Conservation (phyloP, 1,139 yeast genomes). For the Blastobotrys serpentis region DNA sequence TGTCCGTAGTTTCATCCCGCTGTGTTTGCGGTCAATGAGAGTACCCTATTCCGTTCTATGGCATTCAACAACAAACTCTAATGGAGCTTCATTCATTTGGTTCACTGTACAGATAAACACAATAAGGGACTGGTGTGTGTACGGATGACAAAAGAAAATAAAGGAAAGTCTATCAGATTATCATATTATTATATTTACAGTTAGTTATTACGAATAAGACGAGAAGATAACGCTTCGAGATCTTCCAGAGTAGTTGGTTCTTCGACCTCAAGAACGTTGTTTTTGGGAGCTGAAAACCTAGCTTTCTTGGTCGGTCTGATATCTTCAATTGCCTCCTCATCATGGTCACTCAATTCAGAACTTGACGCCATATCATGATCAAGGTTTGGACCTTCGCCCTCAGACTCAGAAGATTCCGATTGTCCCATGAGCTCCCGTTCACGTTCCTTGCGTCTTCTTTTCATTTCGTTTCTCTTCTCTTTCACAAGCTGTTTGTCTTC, state of each 20-base stretch:
- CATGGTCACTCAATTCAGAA: constrained; percentile 19
- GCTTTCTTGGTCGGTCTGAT: constrained; percentile 24
- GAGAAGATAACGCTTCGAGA: constrained; percentile 83
- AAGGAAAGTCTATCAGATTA: neutral
- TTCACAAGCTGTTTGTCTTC: constrained; percentile 81
- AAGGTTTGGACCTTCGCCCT: constrained; percentile 27
- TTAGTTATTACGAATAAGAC: constrained; percentile 40
- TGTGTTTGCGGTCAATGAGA: no score
- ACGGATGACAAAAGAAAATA: neutral
- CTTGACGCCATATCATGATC: constrained; percentile 19
- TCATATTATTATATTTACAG: neutral
- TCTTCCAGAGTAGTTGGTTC: constrained; percentile 92
- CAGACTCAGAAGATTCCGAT: constrained; percentile 32
- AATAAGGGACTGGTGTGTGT: no score
- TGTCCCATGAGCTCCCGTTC: constrained; percentile 49
- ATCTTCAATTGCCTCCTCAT: constrained; percentile 19
- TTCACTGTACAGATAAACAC: no score
- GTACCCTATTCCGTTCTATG: no score
- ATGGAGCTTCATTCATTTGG: no score
- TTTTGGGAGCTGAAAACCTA: constrained; percentile 37
- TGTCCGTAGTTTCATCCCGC: no score
- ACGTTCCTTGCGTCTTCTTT: constrained; percentile 79
- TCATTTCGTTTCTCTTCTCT: constrained; percentile 82
- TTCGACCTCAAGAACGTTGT: constrained; percentile 66
- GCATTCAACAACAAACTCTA: no score